Base-by-base conservation (phyloP, 2,329 filamentous ascomycete species). In the Pyricularia pennisetigena region DNA sequence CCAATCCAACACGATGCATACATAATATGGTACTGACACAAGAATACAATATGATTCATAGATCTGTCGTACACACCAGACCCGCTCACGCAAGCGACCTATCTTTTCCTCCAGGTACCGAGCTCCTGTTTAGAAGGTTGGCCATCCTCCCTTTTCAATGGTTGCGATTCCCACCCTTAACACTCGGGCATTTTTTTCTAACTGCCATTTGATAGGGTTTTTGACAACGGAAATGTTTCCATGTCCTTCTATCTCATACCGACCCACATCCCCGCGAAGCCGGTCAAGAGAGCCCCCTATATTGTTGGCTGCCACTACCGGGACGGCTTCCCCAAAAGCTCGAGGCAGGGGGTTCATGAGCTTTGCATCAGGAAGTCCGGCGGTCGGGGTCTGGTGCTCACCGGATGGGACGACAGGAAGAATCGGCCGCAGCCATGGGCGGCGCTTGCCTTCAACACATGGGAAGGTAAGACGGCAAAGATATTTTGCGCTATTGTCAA, bases 151-250 rank as follows among this genome's bases (percentile, higher is more conserved):
- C 10, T 28, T 62, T 26, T 6, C 80, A 78, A 67, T 83, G 82
- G 0, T 83, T 81, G 5, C 80, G 79, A 68, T 76, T 29, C 12
- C 79, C 68, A 77, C 77, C 10, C 80, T 81, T 74, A 78, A 26
- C 71, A 83, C 1, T 76, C 76, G 65, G 57, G 24, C 2, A 82
- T 87, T 49, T 79, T 79, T 83, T 0, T 75, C 76, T 1, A 79
- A 83, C 29, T 81, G 82, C 7, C 82, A 14, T 76, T 89, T 0
- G 86, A 87, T 68, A 83, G 85, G 64, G 76, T 80, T 2, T 87
- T 88, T 71, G 82, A 88, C 69, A 81, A 85, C 54, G 84, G 86
- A 66, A 79, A 78, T 28, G 74, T 89, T 35, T 84, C 83, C 0
- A 74, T 88, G 64, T 82, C 82, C n/a, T 80, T 83, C 49, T 86